Conservation (phyloP, 2,329 filamentous ascomycete species). For the Colletotrichum limetticola region DNA sequence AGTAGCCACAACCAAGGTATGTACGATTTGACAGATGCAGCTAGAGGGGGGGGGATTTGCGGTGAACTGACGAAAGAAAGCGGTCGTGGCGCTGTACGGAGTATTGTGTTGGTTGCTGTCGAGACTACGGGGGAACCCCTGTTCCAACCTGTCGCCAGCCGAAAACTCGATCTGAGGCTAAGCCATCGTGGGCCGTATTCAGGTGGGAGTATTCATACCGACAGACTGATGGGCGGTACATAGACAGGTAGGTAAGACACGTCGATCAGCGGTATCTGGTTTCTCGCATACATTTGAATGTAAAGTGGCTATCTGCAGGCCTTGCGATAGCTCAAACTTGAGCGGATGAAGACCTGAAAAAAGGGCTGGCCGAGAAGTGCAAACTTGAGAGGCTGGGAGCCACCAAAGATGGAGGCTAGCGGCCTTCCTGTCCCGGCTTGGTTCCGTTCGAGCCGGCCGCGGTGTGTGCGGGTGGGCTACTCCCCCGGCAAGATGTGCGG, state of each 20-base stretch:
- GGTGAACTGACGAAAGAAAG: background rate
- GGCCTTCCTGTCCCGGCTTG: constrained; percentile 26
- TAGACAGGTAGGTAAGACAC: background rate
- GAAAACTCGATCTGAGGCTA: background rate
- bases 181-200: background rate
- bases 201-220: background rate
- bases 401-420: constrained; percentile 3
- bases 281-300: background rate
- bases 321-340: background rate
- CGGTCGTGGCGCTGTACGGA: no score
- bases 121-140: constrained; percentile 1
- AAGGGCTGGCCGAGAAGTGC: background rate
- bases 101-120: background rate
- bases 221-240: background rate
- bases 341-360: background rate
- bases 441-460: constrained; percentile 6
- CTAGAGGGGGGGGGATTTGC: background rate
- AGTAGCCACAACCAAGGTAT: background rate
- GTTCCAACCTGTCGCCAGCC: background rate
- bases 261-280: background rate
- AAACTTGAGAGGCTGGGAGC: constrained; percentile 1
- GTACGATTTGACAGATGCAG: background rate
- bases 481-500: background rate
- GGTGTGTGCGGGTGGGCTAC: background rate
- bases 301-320: background rate